A percentile compares a stretch with the other conserved stretches of the same genome.
These are phyloP conservation scores for Primulina eburnea DNA, from an alignment of 257 asterid species.

Conservation along the genomic window DNA sequence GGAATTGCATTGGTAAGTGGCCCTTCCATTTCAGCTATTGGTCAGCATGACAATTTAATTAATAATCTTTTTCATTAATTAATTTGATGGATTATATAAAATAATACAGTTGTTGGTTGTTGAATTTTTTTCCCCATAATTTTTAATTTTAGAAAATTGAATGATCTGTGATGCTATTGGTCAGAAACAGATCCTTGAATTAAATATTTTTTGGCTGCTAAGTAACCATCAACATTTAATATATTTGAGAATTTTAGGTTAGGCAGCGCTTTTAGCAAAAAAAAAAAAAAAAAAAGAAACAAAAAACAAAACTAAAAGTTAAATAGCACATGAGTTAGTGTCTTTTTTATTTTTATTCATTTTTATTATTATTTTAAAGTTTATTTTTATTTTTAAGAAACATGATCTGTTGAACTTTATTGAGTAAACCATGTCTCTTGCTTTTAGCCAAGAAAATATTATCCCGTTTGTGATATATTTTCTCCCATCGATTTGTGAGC, in stretches of 20 bases:
- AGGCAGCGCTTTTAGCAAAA: not conserved
- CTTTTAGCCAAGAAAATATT: no score
- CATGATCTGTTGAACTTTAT: no score
- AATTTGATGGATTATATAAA: not conserved
- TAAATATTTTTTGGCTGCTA: slow-evolving; percentile 18
- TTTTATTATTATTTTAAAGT: no score
- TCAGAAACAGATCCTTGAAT: slow-evolving; percentile 18
- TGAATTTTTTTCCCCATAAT: not conserved
- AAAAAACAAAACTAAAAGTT: no score
- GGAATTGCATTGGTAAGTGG: slow-evolving; percentile 21
- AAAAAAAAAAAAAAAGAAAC: no score
- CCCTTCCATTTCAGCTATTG: slow-evolving; percentile 37
- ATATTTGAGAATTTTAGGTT: slow-evolving; percentile 14
- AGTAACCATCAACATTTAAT: slow-evolving; percentile 27
- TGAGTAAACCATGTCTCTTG: no score
- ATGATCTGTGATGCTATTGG: slow-evolving; percentile 31
- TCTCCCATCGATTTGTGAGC: no score
- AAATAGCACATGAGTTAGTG: no score
- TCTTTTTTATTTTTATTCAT: no score
- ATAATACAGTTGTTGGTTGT: not conserved
- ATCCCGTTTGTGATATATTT: no score
- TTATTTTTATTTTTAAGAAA: no score
- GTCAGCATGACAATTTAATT: slow-evolving; percentile 32
- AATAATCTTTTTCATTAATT: slow-evolving; percentile 8
- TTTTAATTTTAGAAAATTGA: not conserved